A percentile compares a stretch with the other conserved stretches of the same genome.
phyloP scores from a whole-genome alignment of 345 rosid species.

The Syzygium aromaticum region DNA sequence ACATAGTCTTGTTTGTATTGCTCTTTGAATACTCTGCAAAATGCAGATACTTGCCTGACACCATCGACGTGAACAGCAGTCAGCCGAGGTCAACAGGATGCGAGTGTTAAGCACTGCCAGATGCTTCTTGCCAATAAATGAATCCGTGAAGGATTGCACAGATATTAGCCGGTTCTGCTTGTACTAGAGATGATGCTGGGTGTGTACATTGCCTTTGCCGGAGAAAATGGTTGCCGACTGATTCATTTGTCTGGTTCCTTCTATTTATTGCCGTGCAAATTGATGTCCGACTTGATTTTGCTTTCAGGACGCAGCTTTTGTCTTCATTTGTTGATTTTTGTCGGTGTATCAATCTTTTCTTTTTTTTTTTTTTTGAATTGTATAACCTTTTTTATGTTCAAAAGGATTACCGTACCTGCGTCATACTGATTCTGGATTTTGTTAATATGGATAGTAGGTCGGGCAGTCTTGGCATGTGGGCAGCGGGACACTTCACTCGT shows the following conservation, averaged over 20 bases:
- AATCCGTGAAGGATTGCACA: background rate
- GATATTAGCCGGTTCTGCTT: background rate
- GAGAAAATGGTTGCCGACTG: background rate
- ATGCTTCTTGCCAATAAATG: background rate
- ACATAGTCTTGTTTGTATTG: background rate
- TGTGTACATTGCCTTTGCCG: background rate
- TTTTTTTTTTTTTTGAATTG: background rate
- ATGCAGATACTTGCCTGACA: slow-evolving; percentile 60
- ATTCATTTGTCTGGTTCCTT: background rate
- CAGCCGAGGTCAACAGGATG: slow-evolving; percentile 54
- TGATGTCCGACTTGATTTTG: background rate
- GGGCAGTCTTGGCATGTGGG: too few relatives aligned
- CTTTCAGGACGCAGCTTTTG: background rate
- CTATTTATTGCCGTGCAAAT: background rate
- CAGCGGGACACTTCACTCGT: too few relatives aligned
- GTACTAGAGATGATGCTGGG: background rate
- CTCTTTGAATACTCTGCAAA: background rate
- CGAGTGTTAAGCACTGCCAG: slow-evolving; percentile 5
- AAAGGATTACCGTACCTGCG: background rate
- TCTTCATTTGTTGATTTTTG: background rate
- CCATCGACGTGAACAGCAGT: slow-evolving; percentile 57
- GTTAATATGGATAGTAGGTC: background rate
- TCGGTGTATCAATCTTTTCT: background rate
- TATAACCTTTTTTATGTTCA: background rate
- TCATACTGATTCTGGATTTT: background rate